Evolutionary conservation across 805 yeast genomes (phyloP), one percentile per base, ranked within the genome.

Genomic region (Ogataea saltuana): DNA sequence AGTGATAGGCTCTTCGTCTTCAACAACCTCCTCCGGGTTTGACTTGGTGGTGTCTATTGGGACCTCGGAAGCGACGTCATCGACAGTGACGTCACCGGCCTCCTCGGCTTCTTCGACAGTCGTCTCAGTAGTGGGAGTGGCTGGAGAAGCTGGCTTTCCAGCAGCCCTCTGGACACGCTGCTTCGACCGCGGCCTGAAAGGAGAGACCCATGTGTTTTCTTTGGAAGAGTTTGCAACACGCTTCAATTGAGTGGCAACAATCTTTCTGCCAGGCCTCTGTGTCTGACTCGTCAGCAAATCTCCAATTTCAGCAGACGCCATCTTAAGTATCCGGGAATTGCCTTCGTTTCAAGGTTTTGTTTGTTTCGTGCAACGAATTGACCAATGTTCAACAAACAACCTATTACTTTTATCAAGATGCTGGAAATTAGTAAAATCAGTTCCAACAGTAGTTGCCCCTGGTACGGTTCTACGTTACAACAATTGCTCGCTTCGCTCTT

Each of bases 121-220:
- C 29, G 32, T 9, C 26, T 42, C 34, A 23, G 32, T 44, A 23
- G 49, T 16, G 15, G 17, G 46, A 10, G 27, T 38, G n/a, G 33
- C 31, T 15, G 22, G 16, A 12, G 29, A 31, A 25, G 18, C 31
- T 18, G 21, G 20, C 27, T 28, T 17, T 4, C 23, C 25, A 31
- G 34, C 41, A 10, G 39, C 33, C 20, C 39, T 34, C 36, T 29
- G 27, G 12, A 22, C 31, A 15, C 39, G 39, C 42, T 25, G 42
- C 43, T 46, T 44, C n/a, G 41, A 41, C 6, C 33, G 26, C 7
- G 46, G 48, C 46, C 65, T 56, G 48, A 60, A 60, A 2, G 65
- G 65, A n/a, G 65, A 60, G 6, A 57, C 54, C 62, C 62, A 60
- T 2, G 30, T 25, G 21, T 46, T 45, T 16, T 46, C 50, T 32